Base-by-base conservation (phyloP, 2,329 filamentous ascomycete genomes). In the Colletotrichum musae region DNA sequence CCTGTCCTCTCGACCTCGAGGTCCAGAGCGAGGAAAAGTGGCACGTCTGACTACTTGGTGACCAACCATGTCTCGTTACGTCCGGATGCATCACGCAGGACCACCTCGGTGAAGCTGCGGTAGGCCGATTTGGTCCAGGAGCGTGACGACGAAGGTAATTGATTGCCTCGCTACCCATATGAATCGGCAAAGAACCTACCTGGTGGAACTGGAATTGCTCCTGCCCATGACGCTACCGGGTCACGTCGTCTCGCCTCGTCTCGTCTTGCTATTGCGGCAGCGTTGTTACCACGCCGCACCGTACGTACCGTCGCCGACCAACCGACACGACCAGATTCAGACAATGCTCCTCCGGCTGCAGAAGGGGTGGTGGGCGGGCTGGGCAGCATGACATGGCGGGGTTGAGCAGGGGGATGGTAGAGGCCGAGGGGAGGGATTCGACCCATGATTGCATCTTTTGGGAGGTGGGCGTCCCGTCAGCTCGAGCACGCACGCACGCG, bases 311-410 rank as follows among this genome's bases (percentile, higher is more conserved):
- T 43, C 54, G 36, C 5, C 13, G 7, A 45, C 18, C 39, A 10
- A 47, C 26, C 16, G 16, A n/a, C 13, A 62, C 26, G n/a, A 16
- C 26, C 39, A 24, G 59, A 48, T 45, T 21, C 50, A 18, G 41
- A 39, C 39, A 36, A 24, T 24, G 28, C 54, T 21, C 54, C 21
- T 47, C 50, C 21, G 39, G 50, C n/a, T 62, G 43, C 66, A 68
- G 48, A 50, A 51, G 18, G 62, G 21, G 21, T 24, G 21, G 56
- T 69, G 41, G 58, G 64, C 58, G 32, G 58, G 50, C 58, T 67
- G 51, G 62, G 60, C 66, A 45, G 61, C 66, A 69, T 66, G 66
- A 51, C 54, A 70, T 67, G 62, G 67, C 62, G 67, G 67, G 62
- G 62, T 70, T 60, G 39, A 67, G 50, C 62, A 59, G 48, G 62